A percentile compares a stretch with the other conserved stretches of the same genome.
Evolutionary conservation across 768 basidiomycete species (phyloP).

Genomic region (Boletus huronensis): DNA sequence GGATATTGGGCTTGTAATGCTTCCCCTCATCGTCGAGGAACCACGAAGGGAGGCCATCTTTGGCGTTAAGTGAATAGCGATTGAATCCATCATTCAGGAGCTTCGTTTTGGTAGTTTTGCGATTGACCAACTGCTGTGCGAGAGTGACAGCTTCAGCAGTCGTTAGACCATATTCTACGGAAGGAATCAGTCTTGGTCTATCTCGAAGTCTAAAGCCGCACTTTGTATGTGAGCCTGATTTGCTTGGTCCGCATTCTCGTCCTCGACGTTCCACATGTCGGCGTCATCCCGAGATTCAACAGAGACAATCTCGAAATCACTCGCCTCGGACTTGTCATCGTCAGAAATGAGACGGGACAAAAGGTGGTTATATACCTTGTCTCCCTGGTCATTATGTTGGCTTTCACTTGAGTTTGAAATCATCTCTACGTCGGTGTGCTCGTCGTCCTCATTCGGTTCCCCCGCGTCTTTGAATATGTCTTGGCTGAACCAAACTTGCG

Average conservation of each 20-base stretch:
- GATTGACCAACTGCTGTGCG: conserved; percentile 88
- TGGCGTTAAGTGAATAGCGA: conserved; percentile 86
- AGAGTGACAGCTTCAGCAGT: conserved; percentile 90
- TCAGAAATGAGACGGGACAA: conserved; percentile 7
- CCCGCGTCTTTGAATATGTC: conserved; percentile 68
- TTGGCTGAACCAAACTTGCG: conserved; percentile 95
- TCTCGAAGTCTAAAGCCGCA: conserved; percentile 34
- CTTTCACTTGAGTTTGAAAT: conserved; percentile 29
- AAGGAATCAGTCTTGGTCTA: conserved; percentile 1
- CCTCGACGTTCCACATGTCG: conserved; percentile 78
- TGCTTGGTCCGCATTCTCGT: conserved; percentile 68
- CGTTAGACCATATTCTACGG: conserved; percentile 70
- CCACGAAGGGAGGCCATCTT: conserved; percentile 92
- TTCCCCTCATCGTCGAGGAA: conserved; percentile 96
- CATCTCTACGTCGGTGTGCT: conserved; percentile 24
- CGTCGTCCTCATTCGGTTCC: conserved; percentile 34
- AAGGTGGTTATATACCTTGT: conserved; percentile 22
- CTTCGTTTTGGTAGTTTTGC: conserved; percentile 81
- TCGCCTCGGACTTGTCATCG: conserved; percentile 21
- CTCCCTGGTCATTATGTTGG: conserved; percentile 28
- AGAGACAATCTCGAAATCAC: conserved; percentile 76
- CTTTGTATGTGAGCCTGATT: conserved; percentile 66
- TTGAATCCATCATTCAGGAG: conserved; percentile 95
- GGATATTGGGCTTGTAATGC: conserved; percentile 90
- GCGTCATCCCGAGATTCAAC: conserved; percentile 51